Conservation (phyloP, 352 stramenopile genomes). For the Pythium utonaiense region DNA sequence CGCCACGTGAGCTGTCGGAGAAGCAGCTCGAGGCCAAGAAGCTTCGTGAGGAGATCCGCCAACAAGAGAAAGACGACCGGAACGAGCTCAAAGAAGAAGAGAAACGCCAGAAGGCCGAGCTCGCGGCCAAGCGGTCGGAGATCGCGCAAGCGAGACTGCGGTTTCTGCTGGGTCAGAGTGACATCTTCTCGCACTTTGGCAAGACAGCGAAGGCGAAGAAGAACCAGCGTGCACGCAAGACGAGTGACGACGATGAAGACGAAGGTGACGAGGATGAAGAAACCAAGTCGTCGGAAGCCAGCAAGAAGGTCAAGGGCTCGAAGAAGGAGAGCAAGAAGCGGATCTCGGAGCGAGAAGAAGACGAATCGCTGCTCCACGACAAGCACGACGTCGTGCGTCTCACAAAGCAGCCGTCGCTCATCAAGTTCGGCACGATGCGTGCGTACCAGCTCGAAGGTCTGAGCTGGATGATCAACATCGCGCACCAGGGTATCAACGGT, state of each 20-base stretch:
- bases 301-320: slow-evolving; percentile 25
- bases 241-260: slow-evolving; percentile 46
- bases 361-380: slow-evolving; percentile 69
- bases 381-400: slow-evolving; percentile 89
- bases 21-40: slow-evolving; percentile 72
- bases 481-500: slow-evolving; percentile 98
- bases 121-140: slow-evolving; percentile 74
- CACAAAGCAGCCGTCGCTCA: slow-evolving; percentile 88
- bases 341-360: slow-evolving; percentile 79
- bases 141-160: slow-evolving; percentile 85
- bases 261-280: slow-evolving; percentile 78
- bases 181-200: slow-evolving; percentile 98
- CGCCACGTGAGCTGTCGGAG: slow-evolving; percentile 52
- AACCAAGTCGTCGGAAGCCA: slow-evolving; percentile 48
- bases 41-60: slow-evolving; percentile 64
- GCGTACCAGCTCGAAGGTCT: slow-evolving; percentile 98
- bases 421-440: slow-evolving; percentile 94
- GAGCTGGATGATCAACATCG: slow-evolving; percentile 98
- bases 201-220: slow-evolving; percentile 58
- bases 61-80: slow-evolving; percentile 64
- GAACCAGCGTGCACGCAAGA: slow-evolving; percentile 22
- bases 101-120: slow-evolving; percentile 71
- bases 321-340: slow-evolving; percentile 67
- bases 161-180: slow-evolving; percentile 95
- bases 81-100: slow-evolving; percentile 77